phyloP scores from a whole-genome alignment of 1,139 yeast species.

The Geotrichum europaeum region DNA sequence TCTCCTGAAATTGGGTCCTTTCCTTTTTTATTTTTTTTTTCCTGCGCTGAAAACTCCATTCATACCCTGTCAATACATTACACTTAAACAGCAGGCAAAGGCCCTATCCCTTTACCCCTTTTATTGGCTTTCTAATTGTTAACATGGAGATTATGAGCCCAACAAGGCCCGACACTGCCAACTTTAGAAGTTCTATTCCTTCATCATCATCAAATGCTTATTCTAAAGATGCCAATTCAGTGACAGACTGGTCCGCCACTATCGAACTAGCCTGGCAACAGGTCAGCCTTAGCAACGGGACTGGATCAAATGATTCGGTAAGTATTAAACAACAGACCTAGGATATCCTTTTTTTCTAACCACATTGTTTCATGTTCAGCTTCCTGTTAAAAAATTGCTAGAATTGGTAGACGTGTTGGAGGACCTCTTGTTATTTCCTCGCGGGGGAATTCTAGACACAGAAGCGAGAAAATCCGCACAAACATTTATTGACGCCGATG shows the following conservation, averaged over 20 bases:
- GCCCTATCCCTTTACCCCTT: neutral
- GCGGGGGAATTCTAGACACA: conserved; percentile 8
- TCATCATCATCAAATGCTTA: neutral
- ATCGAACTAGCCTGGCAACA: conserved; percentile 7
- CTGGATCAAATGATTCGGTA: neutral
- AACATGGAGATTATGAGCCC: conserved; percentile 4
- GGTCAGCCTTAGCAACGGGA: neutral
- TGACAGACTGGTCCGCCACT: conserved; percentile 8
- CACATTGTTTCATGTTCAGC: neutral
- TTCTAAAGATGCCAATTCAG: neutral
- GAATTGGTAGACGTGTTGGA: conserved; percentile 12
- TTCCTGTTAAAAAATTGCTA: conserved; percentile 8
- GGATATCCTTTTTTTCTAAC: neutral
- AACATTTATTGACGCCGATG: conserved; percentile 5
- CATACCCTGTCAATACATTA: neutral
- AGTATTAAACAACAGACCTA: neutral
- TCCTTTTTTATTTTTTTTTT: neutral
- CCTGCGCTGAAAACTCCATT: neutral
- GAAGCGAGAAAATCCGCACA: conserved; percentile 7
- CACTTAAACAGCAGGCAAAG: neutral
- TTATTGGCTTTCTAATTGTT: neutral
- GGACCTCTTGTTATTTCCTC: conserved; percentile 7
- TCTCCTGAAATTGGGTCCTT: neutral
- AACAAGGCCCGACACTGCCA: neutral
- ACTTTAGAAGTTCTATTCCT: neutral